A percentile compares a stretch with the other conserved stretches of the same genome.
phyloP scores from a whole-genome alignment of 2,329 filamentous ascomycete species.

The Lachnellula hyalina region DNA sequence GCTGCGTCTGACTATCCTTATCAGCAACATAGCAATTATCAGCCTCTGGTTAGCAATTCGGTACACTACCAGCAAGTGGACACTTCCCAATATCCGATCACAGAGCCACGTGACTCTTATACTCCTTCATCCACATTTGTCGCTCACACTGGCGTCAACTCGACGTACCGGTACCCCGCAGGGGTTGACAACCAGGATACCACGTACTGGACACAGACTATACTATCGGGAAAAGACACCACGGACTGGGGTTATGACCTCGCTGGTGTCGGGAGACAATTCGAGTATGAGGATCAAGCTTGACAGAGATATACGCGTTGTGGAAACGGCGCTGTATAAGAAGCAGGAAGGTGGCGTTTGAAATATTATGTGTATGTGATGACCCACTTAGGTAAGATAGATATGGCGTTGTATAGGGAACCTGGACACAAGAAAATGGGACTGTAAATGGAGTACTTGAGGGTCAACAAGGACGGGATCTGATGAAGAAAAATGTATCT shows the following conservation, averaged over 20 bases:
- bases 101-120: neutral
- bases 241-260: neutral
- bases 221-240: neutral
- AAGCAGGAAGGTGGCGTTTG: neutral
- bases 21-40: neutral
- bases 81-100: neutral
- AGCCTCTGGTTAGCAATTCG: neutral
- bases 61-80: neutral
- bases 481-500: too few species aligned
- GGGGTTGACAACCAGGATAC: too few species aligned
- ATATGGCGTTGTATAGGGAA: neutral
- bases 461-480: too few species aligned
- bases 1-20: neutral
- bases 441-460: neutral
- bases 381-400: neutral
- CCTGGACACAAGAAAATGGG: neutral
- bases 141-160: too few species aligned
- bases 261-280: neutral
- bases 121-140: neutral
- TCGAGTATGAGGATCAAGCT: neutral
- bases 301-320: neutral
- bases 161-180: too few species aligned
- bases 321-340: neutral
- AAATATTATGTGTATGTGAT: neutral
- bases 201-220: too few species aligned